These are phyloP conservation scores for Poteriospumella lacustris DNA, from an alignment of 108 stramenopile genomes.

Conservation along the genomic window DNA sequence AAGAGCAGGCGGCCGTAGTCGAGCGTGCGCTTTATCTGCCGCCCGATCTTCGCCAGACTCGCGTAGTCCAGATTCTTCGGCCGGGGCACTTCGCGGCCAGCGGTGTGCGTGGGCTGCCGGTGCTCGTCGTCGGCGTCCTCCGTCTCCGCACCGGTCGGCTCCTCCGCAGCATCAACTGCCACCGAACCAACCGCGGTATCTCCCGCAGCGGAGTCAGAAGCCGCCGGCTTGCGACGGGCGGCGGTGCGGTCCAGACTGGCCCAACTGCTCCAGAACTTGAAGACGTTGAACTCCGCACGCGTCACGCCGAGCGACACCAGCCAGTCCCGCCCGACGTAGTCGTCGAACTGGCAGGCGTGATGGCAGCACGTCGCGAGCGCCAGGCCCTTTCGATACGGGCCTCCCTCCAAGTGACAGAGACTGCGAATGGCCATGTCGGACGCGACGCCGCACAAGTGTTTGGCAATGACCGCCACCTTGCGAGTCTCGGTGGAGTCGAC, in stretches of 20 bases:
- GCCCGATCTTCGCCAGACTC: not conserved
- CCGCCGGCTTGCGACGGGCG: not conserved
- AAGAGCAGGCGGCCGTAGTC: not conserved
- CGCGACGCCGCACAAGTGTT: constrained; percentile 24
- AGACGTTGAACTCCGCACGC: not conserved
- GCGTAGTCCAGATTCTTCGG: not conserved
- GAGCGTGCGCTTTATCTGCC: not conserved
- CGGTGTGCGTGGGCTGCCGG: no score
- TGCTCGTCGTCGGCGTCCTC: no score
- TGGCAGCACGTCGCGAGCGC: constrained; percentile 24
- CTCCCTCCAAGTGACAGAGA: not conserved
- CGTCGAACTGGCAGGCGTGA: constrained; percentile 3
- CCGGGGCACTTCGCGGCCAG: not conserved
- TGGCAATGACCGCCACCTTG: constrained; percentile 15
- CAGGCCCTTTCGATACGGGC: not conserved
- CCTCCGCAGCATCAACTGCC: no score
- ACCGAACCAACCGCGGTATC: no score
- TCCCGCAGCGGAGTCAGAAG: not conserved
- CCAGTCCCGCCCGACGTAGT: constrained; percentile 24
- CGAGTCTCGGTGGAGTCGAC: not conserved
- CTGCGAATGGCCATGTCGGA: constrained; percentile 20
- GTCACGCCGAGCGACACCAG: not conserved
- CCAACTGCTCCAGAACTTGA: constrained; percentile 11
- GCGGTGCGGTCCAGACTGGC: not conserved
- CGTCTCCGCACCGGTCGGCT: no score